These are phyloP conservation scores for Apiospora koreana DNA, from an alignment of 2,329 filamentous ascomycete species.

Conservation along the genomic window DNA sequence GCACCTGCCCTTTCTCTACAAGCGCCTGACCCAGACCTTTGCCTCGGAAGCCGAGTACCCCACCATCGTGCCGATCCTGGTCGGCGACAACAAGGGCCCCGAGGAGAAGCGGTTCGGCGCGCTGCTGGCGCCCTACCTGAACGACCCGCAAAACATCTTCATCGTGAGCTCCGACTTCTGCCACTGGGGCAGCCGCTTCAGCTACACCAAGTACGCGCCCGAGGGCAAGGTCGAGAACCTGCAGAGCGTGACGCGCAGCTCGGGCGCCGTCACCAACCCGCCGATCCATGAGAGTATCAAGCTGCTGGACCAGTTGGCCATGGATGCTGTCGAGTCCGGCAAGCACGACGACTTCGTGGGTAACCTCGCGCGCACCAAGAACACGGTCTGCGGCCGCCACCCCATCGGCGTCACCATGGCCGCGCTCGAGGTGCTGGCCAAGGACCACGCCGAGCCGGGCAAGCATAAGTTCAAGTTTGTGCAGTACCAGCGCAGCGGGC, in stretches of 20 bases:
- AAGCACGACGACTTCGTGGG: constrained; percentile 69
- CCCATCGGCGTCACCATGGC: constrained; percentile 94
- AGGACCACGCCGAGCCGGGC: constrained; percentile 35
- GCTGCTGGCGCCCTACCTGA: constrained; percentile 76
- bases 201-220: constrained; percentile 75
- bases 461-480: constrained; percentile 73
- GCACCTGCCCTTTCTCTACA: constrained; percentile 93
- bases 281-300: constrained; percentile 85
- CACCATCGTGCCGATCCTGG: constrained; percentile 78
- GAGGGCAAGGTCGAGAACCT: constrained; percentile 41
- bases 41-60: constrained; percentile 60
- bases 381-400: constrained; percentile 93
- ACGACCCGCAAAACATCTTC: constrained; percentile 76
- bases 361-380: constrained; percentile 71
- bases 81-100: constrained; percentile 69
- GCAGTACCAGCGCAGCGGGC: constrained; percentile 81
- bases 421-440: constrained; percentile 67
- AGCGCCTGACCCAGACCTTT: constrained; percentile 61
- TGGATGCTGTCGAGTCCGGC: constrained; percentile 81
- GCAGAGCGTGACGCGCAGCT: constrained; percentile 37
- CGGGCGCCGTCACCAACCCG: constrained; percentile 39
- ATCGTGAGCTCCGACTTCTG: constrained; percentile 95
- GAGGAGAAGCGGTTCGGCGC: constrained; percentile 70
- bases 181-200: constrained; percentile 87
- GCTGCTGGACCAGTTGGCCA: constrained; percentile 76